Base-by-base conservation (phyloP, 176 grass and related monocot genomes). In the Luzula sylvatica region DNA sequence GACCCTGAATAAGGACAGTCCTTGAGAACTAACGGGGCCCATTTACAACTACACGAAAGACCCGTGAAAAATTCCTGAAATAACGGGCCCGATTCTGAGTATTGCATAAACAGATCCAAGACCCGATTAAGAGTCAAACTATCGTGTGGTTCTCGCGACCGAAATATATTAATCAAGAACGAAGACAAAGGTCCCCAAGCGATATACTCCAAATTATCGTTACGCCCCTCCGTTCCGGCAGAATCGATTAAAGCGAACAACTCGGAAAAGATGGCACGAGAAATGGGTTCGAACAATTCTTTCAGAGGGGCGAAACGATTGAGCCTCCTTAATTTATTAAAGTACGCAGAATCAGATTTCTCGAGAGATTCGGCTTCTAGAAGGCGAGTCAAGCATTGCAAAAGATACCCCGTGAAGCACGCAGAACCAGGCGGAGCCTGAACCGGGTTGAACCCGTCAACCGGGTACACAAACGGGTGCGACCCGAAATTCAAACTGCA, bases 401-500 rank as follows among this genome's bases (percentile, higher is more conserved):
- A 69, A 49, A 92, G 70, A 70, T 92, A 92, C 56, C 50, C 8
- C 29, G 40, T 47, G 55, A 74, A 81, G 7, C 42, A 46, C 60
- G 53, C 67, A 58, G 53, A 74, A 49, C 18, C 13, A 61, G 80
- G 87, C 15, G 87, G 77, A 38, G 48, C 65, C 52, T 92, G 69
- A 47, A 92, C 67, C 42, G 87, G 81, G 41, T 75, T 32, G 42
- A 85, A 92, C n/a, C 81, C 87, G 54, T 84, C 50, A 30, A 85
- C 53, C 8, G 87, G 87, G 52, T 81, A 85, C 50, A 68, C 73
- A 54, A 92, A 85, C 50, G 80, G 87, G 61, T 65, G 72, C 13
- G 87, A 80, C 4, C 87, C 87, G 43, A 92, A 92, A 51, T 92
- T 92, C 40, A 92, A 68, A 78, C 78, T 60, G 35, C 87, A 92